A percentile compares a stretch with the other conserved stretches of the same genome.
These are phyloP conservation scores for Daldinia grandis DNA, from an alignment of 495 filamentous ascomycete genomes.

Conservation along the genomic window DNA sequence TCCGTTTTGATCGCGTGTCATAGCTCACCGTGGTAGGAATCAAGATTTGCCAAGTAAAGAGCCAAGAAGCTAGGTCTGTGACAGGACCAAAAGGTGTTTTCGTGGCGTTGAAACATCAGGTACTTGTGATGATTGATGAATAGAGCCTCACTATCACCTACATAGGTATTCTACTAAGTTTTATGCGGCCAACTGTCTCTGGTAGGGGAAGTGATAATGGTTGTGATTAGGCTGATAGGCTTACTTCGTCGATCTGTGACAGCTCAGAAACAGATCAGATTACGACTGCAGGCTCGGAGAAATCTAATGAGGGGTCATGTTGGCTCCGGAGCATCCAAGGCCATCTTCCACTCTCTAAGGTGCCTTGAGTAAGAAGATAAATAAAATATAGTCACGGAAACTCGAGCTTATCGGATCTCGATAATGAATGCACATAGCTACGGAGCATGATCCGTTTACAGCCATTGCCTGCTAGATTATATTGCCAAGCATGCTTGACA, in stretches of 20 bases:
- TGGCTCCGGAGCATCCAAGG: background rate
- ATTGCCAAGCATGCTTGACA: conserved; percentile 20
- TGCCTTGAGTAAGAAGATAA: background rate
- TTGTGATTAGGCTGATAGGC: background rate
- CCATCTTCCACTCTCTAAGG: background rate
- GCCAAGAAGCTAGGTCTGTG: conserved; percentile 27
- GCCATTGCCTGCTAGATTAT: conserved; percentile 13
- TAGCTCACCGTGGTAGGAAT: background rate
- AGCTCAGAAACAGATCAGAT: conserved; percentile 1
- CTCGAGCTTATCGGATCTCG: conserved; percentile 23
- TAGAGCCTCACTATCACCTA: background rate
- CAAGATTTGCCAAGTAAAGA: conserved; percentile 23
- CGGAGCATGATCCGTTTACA: conserved; percentile 14
- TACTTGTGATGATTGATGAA: background rate
- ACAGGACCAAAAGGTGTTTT: conserved; percentile 9
- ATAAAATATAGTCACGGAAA: conserved; percentile 5
- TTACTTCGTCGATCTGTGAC: background rate
- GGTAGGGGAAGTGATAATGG: background rate
- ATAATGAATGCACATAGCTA: conserved; percentile 6
- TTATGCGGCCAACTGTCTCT: background rate
- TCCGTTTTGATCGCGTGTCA: background rate
- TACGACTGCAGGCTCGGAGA: background rate
- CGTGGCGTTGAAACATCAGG: conserved; percentile 6
- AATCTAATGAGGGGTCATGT: background rate
- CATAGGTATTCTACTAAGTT: background rate